These are phyloP conservation scores for Arthrobotrys megalospora DNA, from an alignment of 2,329 filamentous ascomycete species.

Conservation along the genomic window DNA sequence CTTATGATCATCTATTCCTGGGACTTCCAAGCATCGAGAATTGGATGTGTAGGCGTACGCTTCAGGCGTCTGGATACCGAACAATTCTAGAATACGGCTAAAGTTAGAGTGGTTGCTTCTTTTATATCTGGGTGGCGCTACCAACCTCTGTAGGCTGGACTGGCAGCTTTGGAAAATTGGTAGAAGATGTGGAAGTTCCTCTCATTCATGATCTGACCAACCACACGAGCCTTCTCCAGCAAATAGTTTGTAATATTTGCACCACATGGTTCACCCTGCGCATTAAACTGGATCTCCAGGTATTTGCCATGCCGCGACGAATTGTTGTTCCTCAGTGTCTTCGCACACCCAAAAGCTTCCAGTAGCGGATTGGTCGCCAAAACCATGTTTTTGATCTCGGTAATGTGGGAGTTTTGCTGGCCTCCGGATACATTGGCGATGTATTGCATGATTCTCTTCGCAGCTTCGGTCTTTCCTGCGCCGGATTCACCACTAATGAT, in stretches of 20 bases:
- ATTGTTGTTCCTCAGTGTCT: conserved; percentile 98
- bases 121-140: conserved; percentile 83
- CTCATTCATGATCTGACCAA: conserved; percentile 98
- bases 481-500: conserved; percentile 98
- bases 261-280: conserved; percentile 94
- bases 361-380: conserved; percentile 98
- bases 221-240: conserved; percentile 92
- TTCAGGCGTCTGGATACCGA: conserved; percentile 82
- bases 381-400: conserved; percentile 98
- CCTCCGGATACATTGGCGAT: conserved; percentile 90
- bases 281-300: conserved; percentile 99
- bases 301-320: conserved; percentile 99
- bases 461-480: conserved; percentile 98
- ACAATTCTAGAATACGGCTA: conserved; percentile 87
- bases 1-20: conserved; percentile 89
- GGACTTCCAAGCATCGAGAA: conserved; percentile 94
- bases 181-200: conserved; percentile 99
- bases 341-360: conserved; percentile 99
- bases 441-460: conserved; percentile 99
- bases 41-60: conserved; percentile 94
- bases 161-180: conserved; percentile 90
- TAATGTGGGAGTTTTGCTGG: conserved; percentile 86
- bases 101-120: conserved; percentile 93
- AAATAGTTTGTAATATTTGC: conserved; percentile 97
- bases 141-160: conserved; percentile 82